These are phyloP conservation scores for Conringia planisiliqua DNA, from an alignment of 345 rosid genomes.

Conservation along the genomic window DNA sequence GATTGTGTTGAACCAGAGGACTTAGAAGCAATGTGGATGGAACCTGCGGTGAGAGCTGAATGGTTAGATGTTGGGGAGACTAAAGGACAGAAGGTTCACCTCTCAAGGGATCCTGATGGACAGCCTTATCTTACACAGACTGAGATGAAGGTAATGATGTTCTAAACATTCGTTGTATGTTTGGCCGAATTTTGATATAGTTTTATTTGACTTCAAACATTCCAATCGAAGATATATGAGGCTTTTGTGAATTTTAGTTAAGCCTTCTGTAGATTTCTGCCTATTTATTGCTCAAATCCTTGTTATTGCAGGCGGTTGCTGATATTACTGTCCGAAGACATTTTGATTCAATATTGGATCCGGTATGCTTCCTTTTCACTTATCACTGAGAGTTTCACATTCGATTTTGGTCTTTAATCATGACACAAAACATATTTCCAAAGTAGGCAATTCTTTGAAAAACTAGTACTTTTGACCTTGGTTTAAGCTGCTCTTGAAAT, in stretches of 20 bases:
- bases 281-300: neutral
- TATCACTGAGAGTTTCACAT: neutral
- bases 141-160: conserved; percentile 67
- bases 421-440: neutral
- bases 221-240: neutral
- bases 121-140: conserved; percentile 85
- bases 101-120: conserved; percentile 95
- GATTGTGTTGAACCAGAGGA: conserved; percentile 68
- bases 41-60: conserved; percentile 66
- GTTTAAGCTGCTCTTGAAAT: neutral
- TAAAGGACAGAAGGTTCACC: conserved; percentile 71
- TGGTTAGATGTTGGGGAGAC: conserved; percentile 90
- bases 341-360: conserved; percentile 54
- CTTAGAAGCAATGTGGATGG: conserved; percentile 83
- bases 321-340: conserved; percentile 65
- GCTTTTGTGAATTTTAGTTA: neutral
- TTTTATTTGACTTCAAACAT: neutral
- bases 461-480: conserved; percentile 19
- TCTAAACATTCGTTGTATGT: neutral
- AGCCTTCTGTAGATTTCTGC: neutral
- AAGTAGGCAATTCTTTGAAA: neutral
- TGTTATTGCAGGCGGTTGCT: conserved; percentile 79
- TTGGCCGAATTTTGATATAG: neutral
- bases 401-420: neutral
- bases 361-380: conserved; percentile 47